A percentile compares a stretch with the other conserved stretches of the same genome.
Evolutionary conservation across 139 green algal genomes (phyloP).

Genomic region (Auxenochlorella pyrenoidosa): DNA sequence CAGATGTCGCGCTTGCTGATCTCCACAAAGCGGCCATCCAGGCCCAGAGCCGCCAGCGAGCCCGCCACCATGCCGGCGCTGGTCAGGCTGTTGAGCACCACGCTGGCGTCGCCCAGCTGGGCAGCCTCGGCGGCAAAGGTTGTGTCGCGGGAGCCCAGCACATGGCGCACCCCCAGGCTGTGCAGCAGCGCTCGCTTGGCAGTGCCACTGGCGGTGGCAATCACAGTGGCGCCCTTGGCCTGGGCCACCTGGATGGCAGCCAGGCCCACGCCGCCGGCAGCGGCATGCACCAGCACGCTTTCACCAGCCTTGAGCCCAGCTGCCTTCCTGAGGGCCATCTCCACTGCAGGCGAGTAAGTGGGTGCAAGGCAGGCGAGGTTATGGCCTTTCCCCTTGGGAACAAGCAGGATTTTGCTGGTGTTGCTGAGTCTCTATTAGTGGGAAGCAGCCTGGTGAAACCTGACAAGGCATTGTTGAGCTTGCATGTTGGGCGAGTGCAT

Average conservation of each 20-base stretch:
- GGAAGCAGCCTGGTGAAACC: too few species aligned
- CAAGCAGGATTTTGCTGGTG: too few species aligned
- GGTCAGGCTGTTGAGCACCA: conserved; percentile 88
- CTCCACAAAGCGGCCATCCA: conserved; percentile 77
- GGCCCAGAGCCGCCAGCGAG: conserved; percentile 64
- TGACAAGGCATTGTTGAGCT: too few species aligned
- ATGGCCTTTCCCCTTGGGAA: too few species aligned
- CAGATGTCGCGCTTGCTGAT: conserved; percentile 95
- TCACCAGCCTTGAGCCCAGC: conserved; percentile 47
- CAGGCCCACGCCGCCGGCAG: conserved; percentile 85
- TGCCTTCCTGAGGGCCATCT: conserved; percentile 62
- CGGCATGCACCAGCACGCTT: conserved; percentile 77
- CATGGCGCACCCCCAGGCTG: conserved; percentile 53
- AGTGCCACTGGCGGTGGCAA: conserved; percentile 74
- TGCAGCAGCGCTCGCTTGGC: conserved; percentile 79
- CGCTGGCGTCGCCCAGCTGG: conserved; percentile 22
- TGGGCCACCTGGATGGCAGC: conserved; percentile 71
- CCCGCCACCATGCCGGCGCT: conserved; percentile 84
- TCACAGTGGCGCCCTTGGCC: conserved; percentile 38
- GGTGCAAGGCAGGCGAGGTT: background rate
- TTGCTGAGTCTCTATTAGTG: too few species aligned
- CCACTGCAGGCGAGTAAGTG: conserved; percentile 29
- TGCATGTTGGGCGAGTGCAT: too few species aligned
- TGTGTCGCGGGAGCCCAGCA: conserved; percentile 67
- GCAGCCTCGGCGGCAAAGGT: conserved; percentile 52